Conservation (phyloP, 805 yeast species). For the Millerago galiae region DNA sequence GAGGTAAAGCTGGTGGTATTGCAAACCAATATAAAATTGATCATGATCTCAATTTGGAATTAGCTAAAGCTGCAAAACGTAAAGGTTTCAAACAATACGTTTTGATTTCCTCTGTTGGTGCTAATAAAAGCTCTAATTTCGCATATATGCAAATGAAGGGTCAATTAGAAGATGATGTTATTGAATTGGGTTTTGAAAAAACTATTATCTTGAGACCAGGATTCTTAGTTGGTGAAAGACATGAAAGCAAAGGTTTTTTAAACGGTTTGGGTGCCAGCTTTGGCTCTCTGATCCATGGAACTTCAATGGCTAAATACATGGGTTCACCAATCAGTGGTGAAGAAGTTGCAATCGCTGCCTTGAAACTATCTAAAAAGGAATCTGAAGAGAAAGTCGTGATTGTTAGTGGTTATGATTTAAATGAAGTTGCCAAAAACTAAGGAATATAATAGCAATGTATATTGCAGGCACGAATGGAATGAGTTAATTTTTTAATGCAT, state of each 20-base stretch:
- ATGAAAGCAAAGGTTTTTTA: conserved; percentile 31
- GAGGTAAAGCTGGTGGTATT: conserved; percentile 64
- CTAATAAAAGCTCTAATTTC: conserved; percentile 48
- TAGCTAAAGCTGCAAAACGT: conserved; percentile 69
- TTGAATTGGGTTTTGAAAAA: conserved; percentile 56
- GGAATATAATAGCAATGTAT: not conserved
- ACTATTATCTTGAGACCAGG: conserved; percentile 81
- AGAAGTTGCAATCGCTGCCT: conserved; percentile 59
- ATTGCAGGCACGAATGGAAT: not conserved
- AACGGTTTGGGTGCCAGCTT: conserved; percentile 28
- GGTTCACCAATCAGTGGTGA: conserved; percentile 52
- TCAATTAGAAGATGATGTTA: conserved; percentile 61
- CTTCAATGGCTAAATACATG: conserved; percentile 26
- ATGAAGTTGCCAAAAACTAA: conserved; percentile 8
- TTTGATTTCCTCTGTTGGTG: conserved; percentile 61
- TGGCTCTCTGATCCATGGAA: conserved; percentile 24
- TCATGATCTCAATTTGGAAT: conserved; percentile 58
- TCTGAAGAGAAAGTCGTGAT: conserved; percentile 24
- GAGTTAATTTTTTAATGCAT: conserved; percentile 3
- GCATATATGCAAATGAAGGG: conserved; percentile 70
- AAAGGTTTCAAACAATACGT: conserved; percentile 65
- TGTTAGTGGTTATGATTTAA: conserved; percentile 24
- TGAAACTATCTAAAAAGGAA: conserved; percentile 25
- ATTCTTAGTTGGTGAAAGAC: conserved; percentile 57
- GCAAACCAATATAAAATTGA: conserved; percentile 68